These are phyloP conservation scores for Fusarium nisikadoi DNA, from an alignment of 2,329 filamentous ascomycete genomes.

Conservation along the genomic window DNA sequence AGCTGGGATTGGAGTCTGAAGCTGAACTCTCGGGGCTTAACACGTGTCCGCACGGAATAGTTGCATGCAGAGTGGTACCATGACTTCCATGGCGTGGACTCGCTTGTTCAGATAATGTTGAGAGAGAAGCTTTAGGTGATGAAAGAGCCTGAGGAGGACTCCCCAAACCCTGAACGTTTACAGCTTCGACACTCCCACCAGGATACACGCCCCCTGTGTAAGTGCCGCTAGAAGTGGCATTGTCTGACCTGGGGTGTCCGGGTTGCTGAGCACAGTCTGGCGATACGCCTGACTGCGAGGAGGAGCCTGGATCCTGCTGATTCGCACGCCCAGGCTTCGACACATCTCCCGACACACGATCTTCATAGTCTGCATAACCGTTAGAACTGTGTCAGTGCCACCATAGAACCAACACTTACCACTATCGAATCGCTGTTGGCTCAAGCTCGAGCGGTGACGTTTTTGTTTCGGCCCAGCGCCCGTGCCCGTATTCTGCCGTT, in stretches of 20 bases:
- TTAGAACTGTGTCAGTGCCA: not conserved
- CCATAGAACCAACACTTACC: not conserved
- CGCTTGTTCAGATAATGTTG: not conserved
- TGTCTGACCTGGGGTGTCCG: not conserved
- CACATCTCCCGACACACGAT: not conserved
- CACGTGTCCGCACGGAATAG: not conserved
- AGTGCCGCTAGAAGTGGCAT: not conserved
- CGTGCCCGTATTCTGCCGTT: slow-evolving; percentile 13
- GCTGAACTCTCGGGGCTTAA: not conserved
- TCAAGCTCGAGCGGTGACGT: slow-evolving; percentile 22
- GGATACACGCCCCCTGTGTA: slow-evolving; percentile 7
- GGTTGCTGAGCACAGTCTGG: not conserved
- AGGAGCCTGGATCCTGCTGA: not conserved
- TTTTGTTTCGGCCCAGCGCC: slow-evolving; percentile 23
- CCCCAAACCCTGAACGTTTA: not conserved
- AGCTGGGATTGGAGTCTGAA: not conserved
- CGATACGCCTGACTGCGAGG: not conserved
- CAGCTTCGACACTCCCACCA: not conserved
- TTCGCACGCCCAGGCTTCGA: not conserved
- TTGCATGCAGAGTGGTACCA: not conserved
- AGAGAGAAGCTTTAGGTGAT: not conserved
- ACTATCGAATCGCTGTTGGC: slow-evolving; percentile 11
- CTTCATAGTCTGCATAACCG: not conserved
- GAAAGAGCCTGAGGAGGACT: not conserved
- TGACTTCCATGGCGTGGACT: not conserved